Evolutionary conservation across 805 yeast species (phyloP), one percentile per base, ranked within the genome.

Genomic region (Lipomyces starkeyi): DNA sequence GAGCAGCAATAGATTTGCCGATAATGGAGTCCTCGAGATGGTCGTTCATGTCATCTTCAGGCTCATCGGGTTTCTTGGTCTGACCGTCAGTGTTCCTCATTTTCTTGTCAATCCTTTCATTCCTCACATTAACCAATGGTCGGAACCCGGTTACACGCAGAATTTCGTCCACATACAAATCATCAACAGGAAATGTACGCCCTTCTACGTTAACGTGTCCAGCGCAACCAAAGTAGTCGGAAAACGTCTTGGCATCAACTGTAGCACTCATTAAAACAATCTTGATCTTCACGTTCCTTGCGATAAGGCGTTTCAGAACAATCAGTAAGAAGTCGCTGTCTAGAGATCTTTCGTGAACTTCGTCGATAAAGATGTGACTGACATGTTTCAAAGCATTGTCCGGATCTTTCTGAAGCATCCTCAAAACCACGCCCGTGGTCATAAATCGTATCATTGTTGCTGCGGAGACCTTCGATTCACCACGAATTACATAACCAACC

Each of bases 311-410:
- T 74, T 91, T 93, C 69, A 94, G 80, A 59, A 94, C 84, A 62
- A 93, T 91, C 62, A 94, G 81, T 52, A 94, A 81, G 65, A 93
- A 87, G 78, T 94, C 98, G 68, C 93, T 87, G 74, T 94, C 98
- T 65, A 93, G 86, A 17, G 97, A 92, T 72, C 98, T 81, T 78
- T 94, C 98, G 77, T 94, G 98, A n/a, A 94, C 98, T 79, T 94
- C 98, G 82, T 94, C 98, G 53, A 93, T 87, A 54, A 93, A 87
- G 52, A 93, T 85, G 74, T 89, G 90, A 40, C 88, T 87, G 20
- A 93, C 79, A 63, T 84, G 80, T 6, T 72, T 69, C 4, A 75
- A 66, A 1, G 76, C 75, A 0, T 75, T 73, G 6, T 77, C 76
- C 56, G 85, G 75, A 62, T 83, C 80, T 56, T 49, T 29, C 76